Evolutionary conservation across 305 asterid genomes (phyloP).

Genomic region (Ajuga reptans): DNA sequence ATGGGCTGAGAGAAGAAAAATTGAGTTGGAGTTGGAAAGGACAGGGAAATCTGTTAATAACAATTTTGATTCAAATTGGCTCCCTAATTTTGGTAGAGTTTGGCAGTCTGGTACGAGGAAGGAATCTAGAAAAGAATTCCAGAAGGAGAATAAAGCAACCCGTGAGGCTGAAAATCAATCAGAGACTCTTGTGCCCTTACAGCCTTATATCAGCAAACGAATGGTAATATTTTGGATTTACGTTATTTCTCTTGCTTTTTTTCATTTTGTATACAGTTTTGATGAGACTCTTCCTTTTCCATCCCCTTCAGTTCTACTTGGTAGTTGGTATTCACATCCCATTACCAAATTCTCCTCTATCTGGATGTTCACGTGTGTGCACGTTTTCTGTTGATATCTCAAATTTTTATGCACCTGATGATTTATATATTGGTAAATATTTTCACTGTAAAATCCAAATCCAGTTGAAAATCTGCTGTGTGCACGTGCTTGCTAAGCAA

Average conservation of each 20-base stretch:
- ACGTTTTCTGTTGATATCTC: not conserved
- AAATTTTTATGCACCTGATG: not conserved
- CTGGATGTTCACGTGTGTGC: not conserved
- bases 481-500: not conserved
- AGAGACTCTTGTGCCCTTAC: conserved; percentile 40
- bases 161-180: conserved; percentile 33
- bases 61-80: conserved; percentile 50
- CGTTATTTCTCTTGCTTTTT: not conserved
- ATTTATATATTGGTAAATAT: too few species aligned
- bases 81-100: conserved; percentile 88
- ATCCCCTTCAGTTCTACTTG: not conserved
- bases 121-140: conserved; percentile 72
- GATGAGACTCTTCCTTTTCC: not conserved
- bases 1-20: conserved; percentile 92
- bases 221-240: conserved; percentile 39
- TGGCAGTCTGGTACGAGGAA: conserved; percentile 93
- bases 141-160: conserved; percentile 36
- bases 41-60: conserved; percentile 50
- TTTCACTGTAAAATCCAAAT: too few species aligned
- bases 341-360: not conserved
- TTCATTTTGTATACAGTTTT: not conserved
- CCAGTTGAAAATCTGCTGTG: not conserved
- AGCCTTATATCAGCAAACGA: conserved; percentile 87
- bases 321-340: not conserved
- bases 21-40: conserved; percentile 73